Percentiles rank a stretch among this genome's conserved stretches.
Evolutionary conservation across 148 eudicot species (phyloP).

Genomic region (Cornus suecica): DNA sequence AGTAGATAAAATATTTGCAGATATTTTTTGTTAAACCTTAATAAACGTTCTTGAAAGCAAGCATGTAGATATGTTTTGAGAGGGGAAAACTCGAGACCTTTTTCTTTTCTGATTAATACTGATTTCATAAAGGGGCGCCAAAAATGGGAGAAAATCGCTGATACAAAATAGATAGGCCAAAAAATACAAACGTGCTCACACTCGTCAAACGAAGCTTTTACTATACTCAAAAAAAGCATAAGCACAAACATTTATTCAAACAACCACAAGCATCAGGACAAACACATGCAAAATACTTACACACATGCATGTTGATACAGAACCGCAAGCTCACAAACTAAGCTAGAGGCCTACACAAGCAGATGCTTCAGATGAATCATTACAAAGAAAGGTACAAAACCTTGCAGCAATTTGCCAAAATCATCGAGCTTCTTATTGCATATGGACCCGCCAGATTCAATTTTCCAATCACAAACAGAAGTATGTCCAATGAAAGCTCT

Average conservation of each 20-base stretch:
- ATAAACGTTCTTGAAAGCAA: too few species aligned
- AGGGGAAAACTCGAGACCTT: too few species aligned
- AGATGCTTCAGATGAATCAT: conserved; percentile 8
- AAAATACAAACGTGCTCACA: too few species aligned
- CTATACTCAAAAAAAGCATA: too few species aligned
- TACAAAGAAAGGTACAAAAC: conserved; percentile 26
- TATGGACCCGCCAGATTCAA: conserved; percentile 92
- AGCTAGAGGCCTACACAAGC: neutral
- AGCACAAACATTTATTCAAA: neutral
- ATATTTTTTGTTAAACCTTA: too few species aligned
- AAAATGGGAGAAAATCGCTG: too few species aligned
- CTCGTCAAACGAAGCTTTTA: too few species aligned
- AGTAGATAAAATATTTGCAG: too few species aligned
- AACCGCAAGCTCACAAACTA: neutral
- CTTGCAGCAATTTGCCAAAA: conserved; percentile 92
- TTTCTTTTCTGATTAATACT: too few species aligned
- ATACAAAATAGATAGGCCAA: too few species aligned
- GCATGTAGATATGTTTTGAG: too few species aligned
- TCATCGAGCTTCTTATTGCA: conserved; percentile 55
- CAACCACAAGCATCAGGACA: neutral
- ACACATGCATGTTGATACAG: neutral
- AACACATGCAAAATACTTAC: neutral
- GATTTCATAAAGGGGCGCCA: too few species aligned
- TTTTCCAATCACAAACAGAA: conserved; percentile 72
- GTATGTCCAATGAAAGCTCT: conserved; percentile 81